phyloP scores from a whole-genome alignment of 2,329 filamentous ascomycete species.

The Pseudocercospora vitis region DNA sequence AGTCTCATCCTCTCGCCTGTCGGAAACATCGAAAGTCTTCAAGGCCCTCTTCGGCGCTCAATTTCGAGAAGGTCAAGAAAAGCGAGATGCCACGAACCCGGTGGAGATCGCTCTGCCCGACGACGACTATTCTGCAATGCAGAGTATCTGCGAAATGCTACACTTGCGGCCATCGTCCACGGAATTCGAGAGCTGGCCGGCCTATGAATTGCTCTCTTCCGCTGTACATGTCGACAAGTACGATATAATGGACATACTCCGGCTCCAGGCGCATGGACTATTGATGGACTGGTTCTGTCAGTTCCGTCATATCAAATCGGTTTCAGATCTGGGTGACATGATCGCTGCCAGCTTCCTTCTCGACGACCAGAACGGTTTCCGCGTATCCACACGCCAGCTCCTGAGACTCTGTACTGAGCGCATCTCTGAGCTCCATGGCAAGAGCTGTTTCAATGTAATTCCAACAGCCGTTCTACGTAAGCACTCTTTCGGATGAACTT shows the following conservation, averaged over 20 bases:
- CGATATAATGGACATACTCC: not conserved
- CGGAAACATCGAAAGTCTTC: conserved; percentile 7
- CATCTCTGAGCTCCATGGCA: not conserved
- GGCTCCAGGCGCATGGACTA: not conserved
- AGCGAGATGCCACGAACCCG: not conserved
- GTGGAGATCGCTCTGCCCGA: conserved; percentile 14
- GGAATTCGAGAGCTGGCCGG: not conserved
- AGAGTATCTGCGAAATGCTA: conserved; percentile 12
- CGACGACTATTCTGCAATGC: conserved; percentile 8
- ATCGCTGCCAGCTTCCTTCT: not conserved
- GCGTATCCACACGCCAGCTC: not conserved
- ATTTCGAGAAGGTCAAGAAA: conserved; percentile 14
- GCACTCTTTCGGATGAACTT: no score
- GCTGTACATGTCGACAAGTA: not conserved
- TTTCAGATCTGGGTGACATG: not conserved
- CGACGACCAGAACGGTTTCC: not conserved
- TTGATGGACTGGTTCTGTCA: not conserved
- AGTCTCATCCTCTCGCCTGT: conserved; percentile 3
- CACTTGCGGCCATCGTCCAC: not conserved
- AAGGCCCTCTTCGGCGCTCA: conserved; percentile 15
- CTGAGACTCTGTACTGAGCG: not conserved
- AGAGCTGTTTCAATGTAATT: not conserved
- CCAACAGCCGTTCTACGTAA: not conserved
- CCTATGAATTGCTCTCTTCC: not conserved
- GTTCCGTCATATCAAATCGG: not conserved